Evolutionary conservation across 2,329 filamentous ascomycete genomes (phyloP).

Genomic region (Cladosporium cucumerinum): DNA sequence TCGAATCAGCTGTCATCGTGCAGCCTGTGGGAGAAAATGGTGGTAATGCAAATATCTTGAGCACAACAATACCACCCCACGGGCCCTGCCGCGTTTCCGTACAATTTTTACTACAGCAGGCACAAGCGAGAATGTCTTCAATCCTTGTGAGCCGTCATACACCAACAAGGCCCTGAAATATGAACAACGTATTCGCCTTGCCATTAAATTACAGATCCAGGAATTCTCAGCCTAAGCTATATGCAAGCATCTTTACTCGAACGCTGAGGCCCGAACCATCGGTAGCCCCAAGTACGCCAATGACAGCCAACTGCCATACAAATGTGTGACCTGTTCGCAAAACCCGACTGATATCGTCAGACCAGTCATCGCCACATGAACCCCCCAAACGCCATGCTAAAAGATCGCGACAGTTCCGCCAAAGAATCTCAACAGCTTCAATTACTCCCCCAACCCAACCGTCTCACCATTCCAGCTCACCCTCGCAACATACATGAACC

Average conservation of each 20-base stretch:
- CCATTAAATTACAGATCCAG: neutral
- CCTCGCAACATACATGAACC: constrained; percentile 20
- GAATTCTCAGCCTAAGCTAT: neutral
- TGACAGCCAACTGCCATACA: neutral
- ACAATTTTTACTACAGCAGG: neutral
- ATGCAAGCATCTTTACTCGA: neutral
- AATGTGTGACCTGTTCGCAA: neutral
- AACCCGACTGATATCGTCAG: neutral
- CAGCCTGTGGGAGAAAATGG: neutral
- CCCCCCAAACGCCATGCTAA: neutral
- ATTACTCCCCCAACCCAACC: neutral
- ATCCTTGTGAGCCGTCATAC: neutral
- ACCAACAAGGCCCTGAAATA: neutral
- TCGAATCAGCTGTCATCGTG: neutral
- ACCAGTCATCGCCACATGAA: neutral
- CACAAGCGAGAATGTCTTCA: neutral
- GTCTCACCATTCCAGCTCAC: neutral
- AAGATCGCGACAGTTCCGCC: neutral
- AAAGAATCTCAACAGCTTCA: neutral
- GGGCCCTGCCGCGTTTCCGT: neutral
- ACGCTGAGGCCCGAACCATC: neutral
- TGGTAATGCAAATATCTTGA: neutral
- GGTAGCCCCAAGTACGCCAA: neutral
- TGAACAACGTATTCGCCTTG: neutral
- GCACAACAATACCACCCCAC: neutral